phyloP scores from a whole-genome alignment of 148 eudicot genomes.

The Amaranthus hypochondriacus region DNA sequence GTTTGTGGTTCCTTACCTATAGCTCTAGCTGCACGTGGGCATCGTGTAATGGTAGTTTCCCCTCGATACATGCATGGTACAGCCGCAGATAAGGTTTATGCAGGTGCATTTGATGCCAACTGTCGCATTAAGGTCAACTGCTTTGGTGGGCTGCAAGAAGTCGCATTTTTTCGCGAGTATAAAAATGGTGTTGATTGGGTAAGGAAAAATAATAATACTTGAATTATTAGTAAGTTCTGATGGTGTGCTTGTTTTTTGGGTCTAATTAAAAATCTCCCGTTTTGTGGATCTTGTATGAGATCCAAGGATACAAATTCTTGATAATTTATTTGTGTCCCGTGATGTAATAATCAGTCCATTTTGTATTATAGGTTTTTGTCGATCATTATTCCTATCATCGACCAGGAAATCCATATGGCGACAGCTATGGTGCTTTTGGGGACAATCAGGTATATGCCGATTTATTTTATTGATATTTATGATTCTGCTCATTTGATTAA shows the following conservation, averaged over 20 bases:
- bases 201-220: conserved; percentile 14
- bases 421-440: conserved; percentile 81
- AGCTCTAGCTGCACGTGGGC: conserved; percentile 86
- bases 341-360: background rate
- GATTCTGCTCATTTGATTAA: too few species aligned
- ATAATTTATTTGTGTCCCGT: background rate
- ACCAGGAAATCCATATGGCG: conserved; percentile 98
- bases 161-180: conserved; percentile 79
- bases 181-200: conserved; percentile 98
- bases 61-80: conserved; percentile 84
- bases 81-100: conserved; percentile 57
- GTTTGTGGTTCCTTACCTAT: conserved; percentile 98
- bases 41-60: conserved; percentile 93
- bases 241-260: background rate
- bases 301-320: background rate
- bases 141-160: conserved; percentile 83
- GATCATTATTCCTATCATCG: conserved; percentile 96
- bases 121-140: conserved; percentile 54
- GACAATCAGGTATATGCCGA: conserved; percentile 73
- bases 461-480: background rate
- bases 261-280: background rate
- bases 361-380: conserved; percentile 66
- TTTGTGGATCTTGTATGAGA: background rate
- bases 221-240: background rate
- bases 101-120: conserved; percentile 49